phyloP scores from a whole-genome alignment of 2,329 filamentous ascomycete species.

The Teratosphaeria destructans region DNA sequence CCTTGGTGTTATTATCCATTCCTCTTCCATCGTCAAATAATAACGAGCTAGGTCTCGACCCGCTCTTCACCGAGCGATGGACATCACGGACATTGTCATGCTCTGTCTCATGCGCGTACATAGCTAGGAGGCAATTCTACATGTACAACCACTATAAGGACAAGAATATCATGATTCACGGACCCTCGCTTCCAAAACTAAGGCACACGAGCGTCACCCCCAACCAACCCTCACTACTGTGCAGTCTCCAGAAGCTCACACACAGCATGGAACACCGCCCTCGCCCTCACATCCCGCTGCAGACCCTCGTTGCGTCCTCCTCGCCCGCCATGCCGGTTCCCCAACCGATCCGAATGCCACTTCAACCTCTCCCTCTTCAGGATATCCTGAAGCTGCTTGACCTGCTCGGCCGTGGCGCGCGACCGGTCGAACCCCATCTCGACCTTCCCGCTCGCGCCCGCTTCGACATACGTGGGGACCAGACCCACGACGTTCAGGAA shows the following conservation, averaged over 20 bases:
- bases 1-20: not conserved
- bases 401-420: conserved; percentile 10
- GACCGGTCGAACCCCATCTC: conserved; percentile 17
- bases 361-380: conserved; percentile 25
- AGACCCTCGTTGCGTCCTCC: conserved; percentile 14
- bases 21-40: not conserved
- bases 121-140: too few species aligned
- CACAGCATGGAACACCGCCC: conserved; percentile 25
- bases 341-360: conserved; percentile 24
- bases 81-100: not conserved
- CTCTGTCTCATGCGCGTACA: too few species aligned
- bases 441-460: conserved; percentile 11
- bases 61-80: too few species aligned
- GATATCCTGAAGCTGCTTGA: conserved; percentile 17
- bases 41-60: not conserved
- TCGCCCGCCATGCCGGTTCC: conserved; percentile 17
- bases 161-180: too few species aligned
- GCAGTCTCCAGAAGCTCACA: conserved; percentile 22
- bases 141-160: too few species aligned
- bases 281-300: conserved; percentile 20
- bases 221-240: conserved; percentile 3
- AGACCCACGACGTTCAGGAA: conserved; percentile 19
- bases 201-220: not conserved
- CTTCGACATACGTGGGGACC: conserved; percentile 14
- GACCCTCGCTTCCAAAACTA: not conserved